phyloP scores from a whole-genome alignment of 345 rosid genomes.

The Camelina sativa region DNA sequence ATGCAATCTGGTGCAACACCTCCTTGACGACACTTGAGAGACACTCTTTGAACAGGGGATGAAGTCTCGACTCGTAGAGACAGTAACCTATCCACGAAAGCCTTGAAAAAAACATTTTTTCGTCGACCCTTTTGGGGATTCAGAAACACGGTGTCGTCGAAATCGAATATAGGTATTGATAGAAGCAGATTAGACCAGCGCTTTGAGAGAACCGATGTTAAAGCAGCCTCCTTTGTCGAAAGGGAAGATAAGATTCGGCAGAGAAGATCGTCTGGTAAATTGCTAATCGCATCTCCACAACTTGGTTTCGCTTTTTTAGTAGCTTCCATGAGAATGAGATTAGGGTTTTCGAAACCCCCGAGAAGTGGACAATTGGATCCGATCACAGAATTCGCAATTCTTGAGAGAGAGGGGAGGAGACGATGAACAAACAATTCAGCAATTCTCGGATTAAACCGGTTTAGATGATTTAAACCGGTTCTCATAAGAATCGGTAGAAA shows the following conservation, averaged over 20 bases:
- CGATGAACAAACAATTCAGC: not conserved
- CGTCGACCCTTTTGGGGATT: not conserved
- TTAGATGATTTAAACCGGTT: not conserved
- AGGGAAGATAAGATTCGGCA: conserved; percentile 25
- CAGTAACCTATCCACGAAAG: conserved; percentile 28
- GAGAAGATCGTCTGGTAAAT: conserved; percentile 32
- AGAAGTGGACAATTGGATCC: conserved; percentile 3
- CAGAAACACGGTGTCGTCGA: conserved; percentile 14
- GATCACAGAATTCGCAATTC: not conserved
- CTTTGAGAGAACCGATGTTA: conserved; percentile 20
- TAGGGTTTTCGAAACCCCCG: not conserved
- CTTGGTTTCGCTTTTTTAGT: conserved; percentile 5
- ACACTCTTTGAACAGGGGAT: conserved; percentile 11
- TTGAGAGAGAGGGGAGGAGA: not conserved
- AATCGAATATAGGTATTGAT: conserved; percentile 5
- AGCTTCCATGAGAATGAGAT: conserved; percentile 3
- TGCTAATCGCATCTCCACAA: conserved; percentile 12
- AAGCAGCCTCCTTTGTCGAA: conserved; percentile 35
- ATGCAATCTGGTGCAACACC: not conserved
- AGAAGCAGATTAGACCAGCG: conserved; percentile 33
- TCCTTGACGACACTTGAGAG: conserved; percentile 19
- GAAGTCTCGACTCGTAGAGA: conserved; percentile 8
- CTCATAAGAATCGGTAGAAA: not conserved
- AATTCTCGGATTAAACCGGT: not conserved
- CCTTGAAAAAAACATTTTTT: not conserved